phyloP scores from a whole-genome alignment of 495 filamentous ascomycete species.

The Podospora anserina region DNA sequence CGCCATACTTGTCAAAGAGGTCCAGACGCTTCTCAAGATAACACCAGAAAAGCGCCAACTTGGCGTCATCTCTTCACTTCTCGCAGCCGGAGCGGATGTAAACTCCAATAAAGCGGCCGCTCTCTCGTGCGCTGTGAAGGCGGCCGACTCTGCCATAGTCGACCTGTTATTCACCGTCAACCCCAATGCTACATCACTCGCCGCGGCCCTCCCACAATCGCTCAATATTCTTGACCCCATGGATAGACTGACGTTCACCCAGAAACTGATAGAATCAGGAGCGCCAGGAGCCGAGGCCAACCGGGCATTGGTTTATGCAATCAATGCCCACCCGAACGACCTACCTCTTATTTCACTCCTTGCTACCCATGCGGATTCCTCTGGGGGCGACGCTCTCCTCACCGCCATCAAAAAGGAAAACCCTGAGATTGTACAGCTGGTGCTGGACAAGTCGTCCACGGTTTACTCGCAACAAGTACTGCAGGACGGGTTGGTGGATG shows the following conservation, averaged over 20 bases:
- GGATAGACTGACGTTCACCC: conserved; percentile 43
- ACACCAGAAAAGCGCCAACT: conserved; percentile 30
- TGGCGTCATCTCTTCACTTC: conserved; percentile 33
- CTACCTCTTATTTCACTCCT: conserved; percentile 39
- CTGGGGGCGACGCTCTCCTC: conserved; percentile 40
- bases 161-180: conserved; percentile 38
- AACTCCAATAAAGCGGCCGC: conserved; percentile 44
- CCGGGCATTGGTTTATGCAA: conserved; percentile 42
- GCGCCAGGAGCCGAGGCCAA: conserved; percentile 40
- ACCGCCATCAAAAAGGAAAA: conserved; percentile 37
- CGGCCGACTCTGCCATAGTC: conserved; percentile 37
- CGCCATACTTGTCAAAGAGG: conserved; percentile 40
- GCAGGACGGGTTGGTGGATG: conserved; percentile 33
- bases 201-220: conserved; percentile 40
- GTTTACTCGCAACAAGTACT: conserved; percentile 30
- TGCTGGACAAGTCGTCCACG: conserved; percentile 34
- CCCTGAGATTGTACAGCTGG: conserved; percentile 35
- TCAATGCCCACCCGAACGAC: conserved; percentile 39
- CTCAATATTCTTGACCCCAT: conserved; percentile 42
- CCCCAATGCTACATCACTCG: conserved; percentile 34
- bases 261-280: conserved; percentile 41
- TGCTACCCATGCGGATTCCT: conserved; percentile 38
- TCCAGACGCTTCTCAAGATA: conserved; percentile 35
- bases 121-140: conserved; percentile 39
- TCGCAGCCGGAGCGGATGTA: conserved; percentile 44